These are phyloP conservation scores for Rhodamnia rubescens DNA, from an alignment of 345 rosid genomes.

Conservation along the genomic window DNA sequence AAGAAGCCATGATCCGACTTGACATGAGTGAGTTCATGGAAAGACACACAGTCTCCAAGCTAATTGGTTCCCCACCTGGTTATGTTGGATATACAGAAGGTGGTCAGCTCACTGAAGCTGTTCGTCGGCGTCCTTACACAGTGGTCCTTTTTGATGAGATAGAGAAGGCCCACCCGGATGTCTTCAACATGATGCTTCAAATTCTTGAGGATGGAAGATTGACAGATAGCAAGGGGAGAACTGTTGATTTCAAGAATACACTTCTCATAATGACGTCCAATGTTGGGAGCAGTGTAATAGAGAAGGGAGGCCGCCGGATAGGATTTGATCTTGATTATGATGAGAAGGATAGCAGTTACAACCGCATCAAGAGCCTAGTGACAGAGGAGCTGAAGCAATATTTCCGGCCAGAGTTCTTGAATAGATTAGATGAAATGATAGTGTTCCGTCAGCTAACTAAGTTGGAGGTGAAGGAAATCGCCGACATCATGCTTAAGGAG, in stretches of 20 bases:
- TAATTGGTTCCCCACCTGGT: conserved; percentile 56
- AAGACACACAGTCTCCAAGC: conserved; percentile 48
- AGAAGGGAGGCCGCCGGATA: too few relatives aligned
- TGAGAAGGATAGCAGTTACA: conserved; percentile 21
- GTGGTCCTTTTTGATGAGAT: conserved; percentile 55
- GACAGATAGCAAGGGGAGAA: conserved; percentile 56
- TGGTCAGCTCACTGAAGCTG: conserved; percentile 55
- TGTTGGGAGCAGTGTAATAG: too few relatives aligned
- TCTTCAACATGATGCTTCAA: conserved; percentile 51
- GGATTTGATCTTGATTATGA: conserved; percentile 12
- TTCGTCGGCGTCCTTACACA: conserved; percentile 39
- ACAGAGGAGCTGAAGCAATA: conserved; percentile 32
- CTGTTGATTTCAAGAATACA: too few relatives aligned
- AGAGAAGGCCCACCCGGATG: conserved; percentile 59
- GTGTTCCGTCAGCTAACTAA: conserved; percentile 41
- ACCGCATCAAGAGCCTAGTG: conserved; percentile 20
- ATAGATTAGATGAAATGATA: conserved; percentile 51
- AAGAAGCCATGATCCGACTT: conserved; percentile 51
- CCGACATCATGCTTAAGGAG: conserved; percentile 39
- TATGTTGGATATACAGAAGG: conserved; percentile 48
- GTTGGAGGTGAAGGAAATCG: conserved; percentile 34
- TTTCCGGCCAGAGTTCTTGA: conserved; percentile 60
- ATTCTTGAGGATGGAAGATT: conserved; percentile 49
- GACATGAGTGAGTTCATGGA: conserved; percentile 77
- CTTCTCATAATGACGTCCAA: too few relatives aligned